phyloP scores from a whole-genome alignment of 2,329 filamentous ascomycete genomes.

The Hypoxylon sp. region DNA sequence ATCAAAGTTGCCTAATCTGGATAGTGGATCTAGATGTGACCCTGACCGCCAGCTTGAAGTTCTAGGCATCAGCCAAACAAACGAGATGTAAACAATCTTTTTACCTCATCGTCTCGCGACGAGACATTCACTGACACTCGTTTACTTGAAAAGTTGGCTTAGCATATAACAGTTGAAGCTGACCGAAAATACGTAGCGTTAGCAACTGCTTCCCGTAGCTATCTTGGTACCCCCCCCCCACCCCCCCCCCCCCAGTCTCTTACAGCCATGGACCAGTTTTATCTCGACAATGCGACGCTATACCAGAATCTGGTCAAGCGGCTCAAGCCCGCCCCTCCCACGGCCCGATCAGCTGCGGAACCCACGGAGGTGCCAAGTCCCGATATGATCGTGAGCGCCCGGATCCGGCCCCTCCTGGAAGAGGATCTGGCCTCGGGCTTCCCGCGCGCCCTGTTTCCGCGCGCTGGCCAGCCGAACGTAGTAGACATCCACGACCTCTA shows the following conservation, averaged over 20 bases:
- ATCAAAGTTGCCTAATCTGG: neutral
- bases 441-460: neutral
- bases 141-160: neutral
- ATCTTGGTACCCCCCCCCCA: too few relatives aligned
- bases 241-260: neutral
- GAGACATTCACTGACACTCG: neutral
- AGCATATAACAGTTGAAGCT: neutral
- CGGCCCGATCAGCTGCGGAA: neutral
- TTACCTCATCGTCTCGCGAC: neutral
- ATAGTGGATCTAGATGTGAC: neutral
- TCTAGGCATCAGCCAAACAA: neutral
- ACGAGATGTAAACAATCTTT: neutral
- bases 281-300: neutral
- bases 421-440: neutral
- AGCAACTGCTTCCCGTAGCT: neutral
- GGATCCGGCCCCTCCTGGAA: neutral
- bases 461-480: neutral
- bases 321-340: neutral
- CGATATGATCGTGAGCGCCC: neutral
- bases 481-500: neutral
- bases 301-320: neutral
- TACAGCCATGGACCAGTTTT: neutral
- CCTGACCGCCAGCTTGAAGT: neutral
- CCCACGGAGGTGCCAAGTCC: neutral
- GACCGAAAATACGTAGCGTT: neutral